Evolutionary conservation across 2,329 filamentous ascomycete genomes (phyloP), one percentile per base, ranked within the genome.

Genomic region (Claviceps monticola): DNA sequence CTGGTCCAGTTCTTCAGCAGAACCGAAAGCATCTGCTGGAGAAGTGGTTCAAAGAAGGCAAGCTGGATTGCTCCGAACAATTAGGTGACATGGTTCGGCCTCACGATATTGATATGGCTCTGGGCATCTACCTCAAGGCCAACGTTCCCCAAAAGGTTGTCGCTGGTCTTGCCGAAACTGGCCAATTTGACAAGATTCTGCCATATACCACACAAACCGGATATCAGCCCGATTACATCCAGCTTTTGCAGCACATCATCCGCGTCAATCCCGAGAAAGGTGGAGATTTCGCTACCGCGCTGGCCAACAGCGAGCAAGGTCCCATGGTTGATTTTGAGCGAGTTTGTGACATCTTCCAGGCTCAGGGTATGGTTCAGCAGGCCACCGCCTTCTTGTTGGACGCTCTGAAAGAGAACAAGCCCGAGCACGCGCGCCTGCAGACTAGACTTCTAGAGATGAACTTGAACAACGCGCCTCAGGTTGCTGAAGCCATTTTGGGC

Each of bases 401-500:
- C 69, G 91, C 90, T 2, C 78, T 98, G 37, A 93, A 95, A 68
- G 88, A 93, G 59, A 96, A 98, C 72, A 85, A 84, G 61, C 89
- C 89, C 0, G 93, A 98, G 68, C 90, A 98, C 64, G 91, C 83
- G 41, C 83, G 91, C 59, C 76, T 98, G 41, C 93, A 98, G 71
- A 98, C 94, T 21, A 85, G 93, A 55, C 78, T 98, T 3, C 74
- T 98, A 52, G 94, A 98, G 75, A 97, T 98, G 90, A 98, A 98
- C 69, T 72, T 98, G 56, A 78, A 95, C 69, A 94, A 95, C 60
- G 94, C 93, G 1, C 93, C 93, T 49, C 93, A 97, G 68, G 94
- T 98, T 51, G 93, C 94, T 3, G 94, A 98, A 68, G 93, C 93
- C 37, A 98, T 98, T 59, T 80, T 98, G 42, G 88, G 91, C 58